These are phyloP conservation scores for Hygrophorus russula DNA, from an alignment of 768 basidiomycete genomes.

Conservation along the genomic window DNA sequence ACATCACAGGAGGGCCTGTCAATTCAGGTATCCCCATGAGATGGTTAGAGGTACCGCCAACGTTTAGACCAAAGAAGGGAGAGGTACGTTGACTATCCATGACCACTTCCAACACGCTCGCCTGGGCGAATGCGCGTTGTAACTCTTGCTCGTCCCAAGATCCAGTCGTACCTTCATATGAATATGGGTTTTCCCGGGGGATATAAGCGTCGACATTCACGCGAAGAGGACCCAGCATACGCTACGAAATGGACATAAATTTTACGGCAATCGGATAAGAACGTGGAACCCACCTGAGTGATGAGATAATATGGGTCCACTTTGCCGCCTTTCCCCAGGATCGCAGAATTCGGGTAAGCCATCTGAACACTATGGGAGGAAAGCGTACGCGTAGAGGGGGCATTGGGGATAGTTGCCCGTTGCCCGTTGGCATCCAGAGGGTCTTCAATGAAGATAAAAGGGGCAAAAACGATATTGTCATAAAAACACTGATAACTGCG, in stretches of 20 bases:
- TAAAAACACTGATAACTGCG: slow-evolving; percentile 63
- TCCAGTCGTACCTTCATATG: slow-evolving; percentile 53
- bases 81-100: slow-evolving; percentile 25
- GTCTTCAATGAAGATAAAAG: slow-evolving; percentile 95
- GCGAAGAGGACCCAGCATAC: slow-evolving; percentile 57
- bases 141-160: slow-evolving; percentile 60
- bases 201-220: slow-evolving; percentile 51
- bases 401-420: slow-evolving; percentile 34
- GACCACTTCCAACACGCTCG: slow-evolving; percentile 46
- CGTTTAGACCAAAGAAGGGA: slow-evolving; percentile 25
- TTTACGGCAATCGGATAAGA: background rate
- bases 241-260: slow-evolving; percentile 24
- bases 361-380: slow-evolving; percentile 21
- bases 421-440: slow-evolving; percentile 60
- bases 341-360: slow-evolving; percentile 1
- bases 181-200: slow-evolving; percentile 52
- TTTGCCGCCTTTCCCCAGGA: slow-evolving; percentile 50
- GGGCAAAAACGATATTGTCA: slow-evolving; percentile 93
- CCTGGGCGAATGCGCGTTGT: slow-evolving; percentile 50
- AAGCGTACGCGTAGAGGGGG: slow-evolving; percentile 22
- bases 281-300: slow-evolving; percentile 43
- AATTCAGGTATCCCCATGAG: slow-evolving; percentile 13
- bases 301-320: slow-evolving; percentile 92
- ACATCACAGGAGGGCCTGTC: slow-evolving; percentile 19
- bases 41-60: slow-evolving; percentile 21